phyloP scores from a whole-genome alignment of 495 filamentous ascomycete genomes.

The Lophium mytilinum region DNA sequence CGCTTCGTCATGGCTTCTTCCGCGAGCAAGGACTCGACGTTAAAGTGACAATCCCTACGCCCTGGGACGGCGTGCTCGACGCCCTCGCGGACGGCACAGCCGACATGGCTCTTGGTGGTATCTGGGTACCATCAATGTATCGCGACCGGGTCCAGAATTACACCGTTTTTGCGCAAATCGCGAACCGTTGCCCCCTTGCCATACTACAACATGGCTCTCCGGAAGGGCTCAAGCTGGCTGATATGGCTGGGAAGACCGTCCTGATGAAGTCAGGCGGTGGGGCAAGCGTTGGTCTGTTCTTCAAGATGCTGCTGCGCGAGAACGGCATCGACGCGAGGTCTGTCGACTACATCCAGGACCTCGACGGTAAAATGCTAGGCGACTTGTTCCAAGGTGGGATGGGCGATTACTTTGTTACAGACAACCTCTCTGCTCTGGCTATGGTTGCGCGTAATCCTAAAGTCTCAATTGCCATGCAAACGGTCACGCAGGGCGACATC shows the following conservation, averaged over 20 bases:
- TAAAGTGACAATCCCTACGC: conserved; percentile 3
- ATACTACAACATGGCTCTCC: background rate
- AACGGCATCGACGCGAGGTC: conserved; percentile 6
- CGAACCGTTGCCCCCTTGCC: conserved; percentile 9
- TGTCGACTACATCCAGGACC: conserved; percentile 14
- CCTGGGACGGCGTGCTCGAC: conserved; percentile 12
- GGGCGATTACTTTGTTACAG: conserved; percentile 11
- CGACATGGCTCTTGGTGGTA: conserved; percentile 10
- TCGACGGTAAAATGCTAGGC: conserved; percentile 10
- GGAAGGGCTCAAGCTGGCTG: background rate
- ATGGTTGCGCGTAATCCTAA: conserved; percentile 5
- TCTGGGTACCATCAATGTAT: conserved; percentile 13
- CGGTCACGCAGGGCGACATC: conserved; percentile 6
- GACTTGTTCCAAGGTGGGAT: conserved; percentile 9
- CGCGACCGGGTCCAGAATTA: conserved; percentile 1
- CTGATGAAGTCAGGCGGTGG: conserved; percentile 12
- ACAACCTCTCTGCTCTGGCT: conserved; percentile 8
- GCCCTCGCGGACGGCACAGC: conserved; percentile 2
- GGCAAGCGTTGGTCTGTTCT: conserved; percentile 12
- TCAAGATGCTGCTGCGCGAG: conserved; percentile 17
- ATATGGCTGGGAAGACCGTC: conserved; percentile 9
- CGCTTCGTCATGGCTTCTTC: conserved; percentile 16
- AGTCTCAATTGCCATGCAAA: conserved; percentile 4
- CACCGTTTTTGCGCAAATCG: conserved; percentile 9
- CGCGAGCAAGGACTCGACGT: conserved; percentile 7